Conservation (phyloP, 2,329 filamentous ascomycete species). For the Aureobasidium sp. region DNA sequence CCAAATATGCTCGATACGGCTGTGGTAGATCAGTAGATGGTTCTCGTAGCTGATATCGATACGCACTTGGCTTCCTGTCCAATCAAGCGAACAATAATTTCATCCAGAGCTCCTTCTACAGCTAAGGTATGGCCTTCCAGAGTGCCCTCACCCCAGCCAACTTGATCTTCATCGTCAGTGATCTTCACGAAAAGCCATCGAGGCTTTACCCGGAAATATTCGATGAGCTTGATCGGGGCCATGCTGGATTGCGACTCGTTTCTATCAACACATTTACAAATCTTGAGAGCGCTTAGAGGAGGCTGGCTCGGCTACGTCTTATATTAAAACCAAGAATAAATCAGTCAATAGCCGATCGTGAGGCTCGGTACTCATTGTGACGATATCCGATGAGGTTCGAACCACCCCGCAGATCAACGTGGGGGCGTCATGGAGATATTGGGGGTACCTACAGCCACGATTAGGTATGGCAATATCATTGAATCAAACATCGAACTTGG, state of each 20-base stretch:
- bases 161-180: slow-evolving; percentile 56
- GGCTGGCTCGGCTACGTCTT: neutral
- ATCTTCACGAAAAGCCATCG: slow-evolving; percentile 75
- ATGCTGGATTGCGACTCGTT: slow-evolving; percentile 34
- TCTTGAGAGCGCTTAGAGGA: neutral
- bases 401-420: slow-evolving; percentile 7
- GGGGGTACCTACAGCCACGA: neutral
- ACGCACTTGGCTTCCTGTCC: slow-evolving; percentile 58
- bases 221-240: slow-evolving; percentile 58
- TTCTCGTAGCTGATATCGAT: slow-evolving; percentile 27
- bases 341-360: neutral
- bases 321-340: neutral
- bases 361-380: neutral
- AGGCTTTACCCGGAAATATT: slow-evolving; percentile 68
- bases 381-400: neutral
- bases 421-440: neutral
- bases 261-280: neutral
- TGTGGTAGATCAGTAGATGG: slow-evolving; percentile 36
- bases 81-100: slow-evolving; percentile 54
- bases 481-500: too few species aligned
- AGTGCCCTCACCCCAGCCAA: slow-evolving; percentile 69
- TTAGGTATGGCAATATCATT: too few species aligned
- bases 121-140: slow-evolving; percentile 67
- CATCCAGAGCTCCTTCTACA: slow-evolving; percentile 66
- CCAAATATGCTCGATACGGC: slow-evolving; percentile 76